phyloP scores from a whole-genome alignment of 345 rosid species.

The Eucalyptus cloeziana region DNA sequence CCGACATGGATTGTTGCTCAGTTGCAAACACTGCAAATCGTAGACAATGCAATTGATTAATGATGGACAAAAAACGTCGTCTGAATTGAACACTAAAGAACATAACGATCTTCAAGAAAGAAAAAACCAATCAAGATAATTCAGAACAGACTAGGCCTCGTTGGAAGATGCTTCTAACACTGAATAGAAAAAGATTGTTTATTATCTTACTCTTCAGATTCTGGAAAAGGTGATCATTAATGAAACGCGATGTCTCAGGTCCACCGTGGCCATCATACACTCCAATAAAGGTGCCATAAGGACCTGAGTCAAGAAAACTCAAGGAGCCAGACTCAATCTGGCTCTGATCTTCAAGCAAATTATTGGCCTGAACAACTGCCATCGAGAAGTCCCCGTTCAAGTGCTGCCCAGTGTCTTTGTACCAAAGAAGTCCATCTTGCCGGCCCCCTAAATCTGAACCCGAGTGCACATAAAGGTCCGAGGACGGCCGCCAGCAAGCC shows the following conservation, averaged over 20 bases:
- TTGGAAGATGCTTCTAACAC: background rate
- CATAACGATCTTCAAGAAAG: background rate
- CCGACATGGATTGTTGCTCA: conserved; percentile 75
- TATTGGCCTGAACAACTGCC: conserved; percentile 94
- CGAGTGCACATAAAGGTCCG: conserved; percentile 24
- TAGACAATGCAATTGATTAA: background rate
- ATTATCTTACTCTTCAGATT: conserved; percentile 70
- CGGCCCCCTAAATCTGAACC: conserved; percentile 55
- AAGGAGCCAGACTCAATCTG: conserved; percentile 90
- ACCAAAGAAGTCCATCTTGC: conserved; percentile 93
- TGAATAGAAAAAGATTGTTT: background rate
- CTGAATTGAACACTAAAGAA: background rate
- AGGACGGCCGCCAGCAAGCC: conserved; percentile 85
- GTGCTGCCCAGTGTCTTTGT: conserved; percentile 90
- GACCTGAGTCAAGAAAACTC: conserved; percentile 79
- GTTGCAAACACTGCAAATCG: conserved; percentile 45
- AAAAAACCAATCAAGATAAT: background rate
- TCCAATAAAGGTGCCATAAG: conserved; percentile 83
- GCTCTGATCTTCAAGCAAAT: conserved; percentile 92
- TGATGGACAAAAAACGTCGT: background rate
- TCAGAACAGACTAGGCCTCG: background rate
- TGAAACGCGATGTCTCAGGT: conserved; percentile 85
- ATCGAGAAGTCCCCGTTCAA: conserved; percentile 80
- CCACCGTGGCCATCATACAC: conserved; percentile 98
- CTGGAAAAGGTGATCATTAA: conserved; percentile 83